Evolutionary conservation across 129 eudicot species (phyloP), one percentile per base, ranked within the genome.

Genomic region (Logfia minima): DNA sequence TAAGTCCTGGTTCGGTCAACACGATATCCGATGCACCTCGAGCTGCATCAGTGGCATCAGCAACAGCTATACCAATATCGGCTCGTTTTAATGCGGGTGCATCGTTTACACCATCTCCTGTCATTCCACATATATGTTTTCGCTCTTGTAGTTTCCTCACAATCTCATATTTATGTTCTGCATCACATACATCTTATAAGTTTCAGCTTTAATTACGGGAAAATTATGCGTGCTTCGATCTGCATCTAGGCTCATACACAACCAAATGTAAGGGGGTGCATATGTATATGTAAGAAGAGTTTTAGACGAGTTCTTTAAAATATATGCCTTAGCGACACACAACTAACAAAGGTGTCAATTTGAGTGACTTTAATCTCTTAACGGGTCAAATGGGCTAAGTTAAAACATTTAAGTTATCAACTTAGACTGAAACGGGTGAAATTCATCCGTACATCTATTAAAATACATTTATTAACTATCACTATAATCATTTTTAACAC

Each of bases 31-130:
- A 92, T 55, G 98, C 98, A 29, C 98, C 75, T 16, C 98, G 83
- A 8, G 98, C 98, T 23, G 98, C 98, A 66, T 92, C 98, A 0
- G 98, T 92, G 41, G 98, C 98, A 80, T 92, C 98, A 31, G 88
- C 98, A 19, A 92, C 98, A 0, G 98, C 98, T 9, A 92, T 92
- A 37, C 98, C 98, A 34, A 92, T 92, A 84, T 92, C 98, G 14
- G 98, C 98, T 72, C 83, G 84, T 80, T 92, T 92, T 21, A 92
- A 66, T 28, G 98, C 98, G 0, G 98, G 98, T 24, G 98, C 98
- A 26, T 92, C 98, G 21, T 92, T 92, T 58, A 92, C 98, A 39
- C 98, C 98, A 68, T 92, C 98, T 74, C 98, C 98, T 21, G 98
- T 92, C 98, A 92, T 92, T 6, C 98, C 98, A 26, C 91, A 86